A percentile compares a stretch with the other conserved stretches of the same genome.
Conservation (phyloP, 140 eudicot genomes). For the Eryngium alpinum region DNA sequence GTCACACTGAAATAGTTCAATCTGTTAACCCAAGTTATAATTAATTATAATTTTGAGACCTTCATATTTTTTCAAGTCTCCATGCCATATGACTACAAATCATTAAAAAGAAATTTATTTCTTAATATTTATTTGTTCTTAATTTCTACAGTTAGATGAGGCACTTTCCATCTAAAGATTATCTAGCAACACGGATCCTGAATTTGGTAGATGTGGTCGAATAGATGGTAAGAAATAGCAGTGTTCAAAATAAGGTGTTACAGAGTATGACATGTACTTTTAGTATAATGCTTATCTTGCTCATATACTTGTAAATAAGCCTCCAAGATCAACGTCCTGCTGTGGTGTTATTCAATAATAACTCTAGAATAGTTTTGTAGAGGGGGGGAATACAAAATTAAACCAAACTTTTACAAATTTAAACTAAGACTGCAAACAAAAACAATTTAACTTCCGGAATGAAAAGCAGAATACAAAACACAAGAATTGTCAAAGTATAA, state of each 20-base stretch:
- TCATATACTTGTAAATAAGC: constrained; percentile 50
- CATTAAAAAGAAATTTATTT: neutral
- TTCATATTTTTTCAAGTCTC: neutral
- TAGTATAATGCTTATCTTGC: constrained; percentile 65
- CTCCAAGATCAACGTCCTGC: constrained; percentile 52
- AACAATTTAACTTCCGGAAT: too few relatives aligned
- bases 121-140: neutral
- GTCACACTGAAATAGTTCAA: neutral
- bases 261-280: constrained; percentile 77
- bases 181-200: constrained; percentile 78
- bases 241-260: constrained; percentile 93
- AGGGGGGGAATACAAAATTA: too few relatives aligned
- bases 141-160: constrained; percentile 68
- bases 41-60: neutral
- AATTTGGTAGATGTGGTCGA: constrained; percentile 94
- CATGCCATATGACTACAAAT: neutral
- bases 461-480: too few relatives aligned
- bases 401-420: too few relatives aligned
- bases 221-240: constrained; percentile 99
- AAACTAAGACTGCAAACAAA: too few relatives aligned
- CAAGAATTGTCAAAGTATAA: too few relatives aligned
- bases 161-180: constrained; percentile 83
- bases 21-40: too few relatives aligned
- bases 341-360: too few relatives aligned
- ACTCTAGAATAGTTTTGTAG: too few relatives aligned